Conservation (phyloP, 805 yeast species). For the Barnettozyma populi region DNA sequence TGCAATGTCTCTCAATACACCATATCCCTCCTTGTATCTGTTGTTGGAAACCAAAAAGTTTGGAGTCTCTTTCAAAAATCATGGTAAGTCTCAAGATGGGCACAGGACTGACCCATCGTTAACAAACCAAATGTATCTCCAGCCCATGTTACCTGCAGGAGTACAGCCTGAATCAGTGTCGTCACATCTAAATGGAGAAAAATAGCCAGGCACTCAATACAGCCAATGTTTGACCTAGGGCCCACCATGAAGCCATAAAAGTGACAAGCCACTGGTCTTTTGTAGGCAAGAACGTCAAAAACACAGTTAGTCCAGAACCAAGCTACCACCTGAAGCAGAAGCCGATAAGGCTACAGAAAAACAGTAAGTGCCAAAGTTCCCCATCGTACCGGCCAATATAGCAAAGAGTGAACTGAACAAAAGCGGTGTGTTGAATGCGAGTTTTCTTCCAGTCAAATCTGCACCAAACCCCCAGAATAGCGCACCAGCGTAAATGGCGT, state of each 20-base stretch:
- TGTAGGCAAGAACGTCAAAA: constrained; percentile 43
- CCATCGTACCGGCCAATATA: constrained; percentile 44
- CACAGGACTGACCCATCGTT: constrained; percentile 45
- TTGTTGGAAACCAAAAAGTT: constrained; percentile 45
- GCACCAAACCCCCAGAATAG: constrained; percentile 49
- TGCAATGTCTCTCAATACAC: constrained; percentile 40
- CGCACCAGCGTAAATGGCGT: constrained; percentile 42
- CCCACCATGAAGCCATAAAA: constrained; percentile 51
- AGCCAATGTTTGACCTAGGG: constrained; percentile 49
- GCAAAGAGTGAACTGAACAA: constrained; percentile 40
- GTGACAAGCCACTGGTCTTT: constrained; percentile 45
- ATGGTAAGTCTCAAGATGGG: constrained; percentile 43
- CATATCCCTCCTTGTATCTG: constrained; percentile 43
- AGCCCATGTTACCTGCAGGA: constrained; percentile 40
- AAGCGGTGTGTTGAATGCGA: constrained; percentile 42
- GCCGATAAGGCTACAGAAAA: constrained; percentile 39
- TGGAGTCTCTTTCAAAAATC: constrained; percentile 45
- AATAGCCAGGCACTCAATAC: constrained; percentile 46
- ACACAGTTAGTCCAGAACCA: constrained; percentile 44
- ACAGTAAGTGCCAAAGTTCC: constrained; percentile 41
- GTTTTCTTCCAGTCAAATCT: constrained; percentile 45
- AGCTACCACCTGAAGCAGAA: constrained; percentile 47
- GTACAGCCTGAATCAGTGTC: constrained; percentile 36
- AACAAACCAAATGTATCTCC: constrained; percentile 51
- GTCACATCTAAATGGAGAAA: constrained; percentile 38